Base-by-base conservation (phyloP, 2,329 filamentous ascomycete species). In the Magnaporthiopsis incrustans region DNA sequence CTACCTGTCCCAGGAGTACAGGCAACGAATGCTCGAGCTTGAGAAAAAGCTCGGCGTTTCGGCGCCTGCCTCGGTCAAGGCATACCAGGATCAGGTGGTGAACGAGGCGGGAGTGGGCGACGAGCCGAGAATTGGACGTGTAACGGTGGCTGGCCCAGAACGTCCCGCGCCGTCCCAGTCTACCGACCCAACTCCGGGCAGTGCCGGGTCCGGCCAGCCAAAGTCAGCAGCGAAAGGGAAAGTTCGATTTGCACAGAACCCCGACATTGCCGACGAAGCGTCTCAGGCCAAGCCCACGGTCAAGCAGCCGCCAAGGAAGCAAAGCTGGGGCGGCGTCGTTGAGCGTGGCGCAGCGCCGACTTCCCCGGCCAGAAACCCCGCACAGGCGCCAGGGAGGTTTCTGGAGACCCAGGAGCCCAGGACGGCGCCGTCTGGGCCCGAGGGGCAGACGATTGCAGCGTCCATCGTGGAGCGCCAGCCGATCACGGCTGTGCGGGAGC, bases 1-100 rank as follows among this genome's bases (percentile, higher is more conserved):
- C 26, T 81, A 88, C 15, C 77, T 97, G 62, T 86, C 85, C 22
- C 86, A 92, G 58, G 88, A 90, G 18, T 96, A 96, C 71, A 85
- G 87, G 38, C 81, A 85, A 69, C 84, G 91, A 69, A 98, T 99
- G 95, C 82, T 89, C 59, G 90, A 93, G 68, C 79, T 99, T 5
- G 90, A 97, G 75, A 82, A 88, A 72, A 89, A 87, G 67, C 81
- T 97, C 0, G 82, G 81, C n/a, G 83, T 88, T 67, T 83, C 78
- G 67, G 80, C 80, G 3, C 32, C 64, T 1, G 53, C 65, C 11
- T 57, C 76, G 63, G 61, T 15, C 22, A 58, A n/a, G 57, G 53
- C 59, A 10, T 22, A 27, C 18, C 25, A 57, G 25, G 11, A 6
- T 8, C 27, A 38, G 25, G 25, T 12, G 33, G 32, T n/a, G 50